Conservation (phyloP, 1,284 basidiomycete genomes). For the Heterobasidion irregulare region DNA sequence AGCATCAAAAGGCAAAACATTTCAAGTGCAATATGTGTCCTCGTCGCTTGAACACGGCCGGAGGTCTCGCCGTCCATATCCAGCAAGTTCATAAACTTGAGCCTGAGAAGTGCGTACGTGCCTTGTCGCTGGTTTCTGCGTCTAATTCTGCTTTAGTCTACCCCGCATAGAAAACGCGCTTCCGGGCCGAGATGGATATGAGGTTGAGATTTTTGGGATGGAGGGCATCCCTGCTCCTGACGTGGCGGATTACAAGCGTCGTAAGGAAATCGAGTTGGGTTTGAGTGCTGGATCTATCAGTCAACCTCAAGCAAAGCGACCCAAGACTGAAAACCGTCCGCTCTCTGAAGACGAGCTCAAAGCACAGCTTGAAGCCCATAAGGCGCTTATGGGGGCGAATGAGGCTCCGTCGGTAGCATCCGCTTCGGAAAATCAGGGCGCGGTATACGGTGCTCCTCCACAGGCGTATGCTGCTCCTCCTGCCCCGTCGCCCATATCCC, state of each 20-base stretch:
- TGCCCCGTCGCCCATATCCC: conserved; percentile 25
- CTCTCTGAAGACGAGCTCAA: conserved; percentile 80
- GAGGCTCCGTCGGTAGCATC: conserved; percentile 31
- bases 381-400: conserved; percentile 79
- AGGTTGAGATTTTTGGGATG: conserved; percentile 99
- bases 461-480: conserved; percentile 56
- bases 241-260: conserved; percentile 89
- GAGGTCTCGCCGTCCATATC: conserved; percentile 96
- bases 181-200: conserved; percentile 94
- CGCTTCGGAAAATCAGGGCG: conserved; percentile 31
- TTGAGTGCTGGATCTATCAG: conserved; percentile 74
- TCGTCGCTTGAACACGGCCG: conserved; percentile 91
- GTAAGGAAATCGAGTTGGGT: conserved; percentile 88
- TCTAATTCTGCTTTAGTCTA: conserved; percentile 31
- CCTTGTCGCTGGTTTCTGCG: conserved; percentile 5
- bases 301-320: conserved; percentile 72
- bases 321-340: conserved; percentile 77
- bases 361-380: conserved; percentile 84
- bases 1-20: conserved; percentile 99
- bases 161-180: conserved; percentile 92
- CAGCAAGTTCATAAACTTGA: conserved; percentile 99
- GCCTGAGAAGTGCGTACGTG: conserved; percentile 75
- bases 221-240: conserved; percentile 95
- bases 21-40: conserved; percentile 98
- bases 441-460: conserved; percentile 62